phyloP scores from a whole-genome alignment of 2,329 filamentous ascomycete genomes.

The Sporothrix mexicana region DNA sequence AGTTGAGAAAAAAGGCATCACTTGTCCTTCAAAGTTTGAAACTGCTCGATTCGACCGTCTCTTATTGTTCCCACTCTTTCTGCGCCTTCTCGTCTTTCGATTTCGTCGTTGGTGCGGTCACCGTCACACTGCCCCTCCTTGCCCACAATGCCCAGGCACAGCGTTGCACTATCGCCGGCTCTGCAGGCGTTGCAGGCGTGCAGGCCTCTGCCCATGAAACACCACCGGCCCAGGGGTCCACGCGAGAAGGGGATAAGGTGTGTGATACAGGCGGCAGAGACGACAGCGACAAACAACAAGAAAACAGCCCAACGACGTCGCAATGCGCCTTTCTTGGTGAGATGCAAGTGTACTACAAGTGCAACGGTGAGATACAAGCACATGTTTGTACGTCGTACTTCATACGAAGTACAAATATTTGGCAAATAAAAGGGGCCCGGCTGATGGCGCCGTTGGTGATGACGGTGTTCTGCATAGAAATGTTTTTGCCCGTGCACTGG shows the following conservation, averaged over 20 bases:
- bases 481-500: slow-evolving; percentile 15
- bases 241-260: background rate
- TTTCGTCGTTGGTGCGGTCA: background rate
- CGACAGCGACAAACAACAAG: too few relatives aligned
- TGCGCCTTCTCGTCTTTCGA: background rate
- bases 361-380: too few relatives aligned
- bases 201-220: slow-evolving; percentile 27
- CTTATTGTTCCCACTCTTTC: background rate
- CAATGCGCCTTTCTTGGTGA: too few relatives aligned
- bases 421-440: slow-evolving; percentile 7
- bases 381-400: too few relatives aligned
- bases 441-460: background rate
- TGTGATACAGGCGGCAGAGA: background rate
- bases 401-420: background rate
- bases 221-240: slow-evolving; percentile 24
- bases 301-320: too few relatives aligned
- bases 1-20: background rate
- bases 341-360: too few relatives aligned
- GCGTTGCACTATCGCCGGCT: slow-evolving; percentile 21
- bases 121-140: slow-evolving; percentile 11
- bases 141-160: slow-evolving; percentile 11
- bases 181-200: slow-evolving; percentile 9
- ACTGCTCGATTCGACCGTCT: slow-evolving; percentile 13
- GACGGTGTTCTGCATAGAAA: background rate
- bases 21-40: background rate